These are phyloP conservation scores for Micractinium conductrix DNA, from an alignment of 139 green algal species.

Conservation along the genomic window DNA sequence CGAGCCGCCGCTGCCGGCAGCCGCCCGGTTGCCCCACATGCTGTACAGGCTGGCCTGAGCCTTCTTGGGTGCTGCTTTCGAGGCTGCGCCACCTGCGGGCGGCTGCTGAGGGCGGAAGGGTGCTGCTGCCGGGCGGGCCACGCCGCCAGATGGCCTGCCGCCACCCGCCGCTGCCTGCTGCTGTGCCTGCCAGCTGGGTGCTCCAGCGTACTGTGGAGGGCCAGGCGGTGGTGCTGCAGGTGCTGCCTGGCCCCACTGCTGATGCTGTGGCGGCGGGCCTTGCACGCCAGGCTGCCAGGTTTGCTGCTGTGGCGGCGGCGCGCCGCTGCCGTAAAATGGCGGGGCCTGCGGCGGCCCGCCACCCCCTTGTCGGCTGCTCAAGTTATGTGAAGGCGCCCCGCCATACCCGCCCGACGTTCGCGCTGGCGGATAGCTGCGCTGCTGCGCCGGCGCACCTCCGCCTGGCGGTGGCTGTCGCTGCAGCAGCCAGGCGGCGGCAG, in stretches of 20 bases:
- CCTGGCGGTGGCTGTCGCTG: background rate
- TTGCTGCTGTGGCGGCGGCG: no score
- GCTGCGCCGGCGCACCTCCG: background rate
- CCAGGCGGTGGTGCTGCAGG: background rate
- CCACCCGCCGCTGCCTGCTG: background rate
- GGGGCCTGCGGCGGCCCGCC: background rate
- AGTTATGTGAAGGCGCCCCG: background rate
- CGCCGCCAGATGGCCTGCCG: background rate
- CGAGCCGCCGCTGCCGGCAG: background rate
- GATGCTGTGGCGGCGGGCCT: background rate
- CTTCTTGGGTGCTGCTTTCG: conserved; percentile 3
- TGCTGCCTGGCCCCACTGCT: background rate
- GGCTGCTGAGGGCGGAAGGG: no score
- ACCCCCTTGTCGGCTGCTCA: background rate
- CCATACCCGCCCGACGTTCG: background rate
- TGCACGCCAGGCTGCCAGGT: background rate
- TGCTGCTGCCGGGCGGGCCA: background rate
- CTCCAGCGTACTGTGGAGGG: background rate
- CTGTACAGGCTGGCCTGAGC: conserved; percentile 32
- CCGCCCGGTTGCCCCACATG: conserved; percentile 13
- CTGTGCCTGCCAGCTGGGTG: background rate
- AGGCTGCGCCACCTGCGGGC: background rate
- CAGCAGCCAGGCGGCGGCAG: background rate
- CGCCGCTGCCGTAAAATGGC: background rate
- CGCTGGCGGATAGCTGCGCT: background rate